Evolutionary conservation across 345 rosid genomes (phyloP), one percentile per base, ranked within the genome.

Genomic region (Hypericum androsaemum): DNA sequence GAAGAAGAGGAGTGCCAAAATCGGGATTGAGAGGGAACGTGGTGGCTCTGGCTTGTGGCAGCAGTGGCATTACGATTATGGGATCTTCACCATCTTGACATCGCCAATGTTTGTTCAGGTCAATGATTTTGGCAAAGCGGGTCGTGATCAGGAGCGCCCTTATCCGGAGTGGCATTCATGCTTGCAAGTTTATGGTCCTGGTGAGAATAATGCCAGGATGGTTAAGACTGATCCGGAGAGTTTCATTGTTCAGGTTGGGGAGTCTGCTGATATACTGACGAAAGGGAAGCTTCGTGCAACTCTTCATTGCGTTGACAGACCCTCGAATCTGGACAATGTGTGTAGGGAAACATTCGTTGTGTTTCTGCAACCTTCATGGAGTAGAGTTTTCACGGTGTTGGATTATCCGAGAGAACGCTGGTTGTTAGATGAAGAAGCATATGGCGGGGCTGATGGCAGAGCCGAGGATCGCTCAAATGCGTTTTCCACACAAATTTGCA

Each of bases 61-160:
- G 76, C 88, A 81, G 52, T 88, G 98, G 96, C 98, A 88, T 71
- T 88, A 78, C 68, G 98, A 88, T 67, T 88, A 83, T 55, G 89
- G 95, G 37, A 69, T 88, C 66, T 83, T 88, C 67, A 92, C 96
- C n/a, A 60, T 88, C 64, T 71, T 92, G 66, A 88, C 95, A 5
- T 74, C 85, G 75, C 94, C 95, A 15, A 72, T 85, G 80, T 88
- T 88, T 80, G 67, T 79, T 39, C 54, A 43, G 5, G 11, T 50
- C 62, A 11, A 72, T 65, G 57, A 51, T 43, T 38, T 15, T 58
- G 36, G 50, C 7, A 5, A 42, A 15, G 8, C 13, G 6, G 22
- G 57, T 39, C 56, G 49, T 44, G 53, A 54, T 63, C 63, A 61
- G 56, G 83, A 77, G 57, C 76, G 72, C 49, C 54, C 64, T 63